Evolutionary conservation across 2,329 filamentous ascomycete genomes (phyloP), one percentile per base, ranked within the genome.

Genomic region (Monascus ruber): DNA sequence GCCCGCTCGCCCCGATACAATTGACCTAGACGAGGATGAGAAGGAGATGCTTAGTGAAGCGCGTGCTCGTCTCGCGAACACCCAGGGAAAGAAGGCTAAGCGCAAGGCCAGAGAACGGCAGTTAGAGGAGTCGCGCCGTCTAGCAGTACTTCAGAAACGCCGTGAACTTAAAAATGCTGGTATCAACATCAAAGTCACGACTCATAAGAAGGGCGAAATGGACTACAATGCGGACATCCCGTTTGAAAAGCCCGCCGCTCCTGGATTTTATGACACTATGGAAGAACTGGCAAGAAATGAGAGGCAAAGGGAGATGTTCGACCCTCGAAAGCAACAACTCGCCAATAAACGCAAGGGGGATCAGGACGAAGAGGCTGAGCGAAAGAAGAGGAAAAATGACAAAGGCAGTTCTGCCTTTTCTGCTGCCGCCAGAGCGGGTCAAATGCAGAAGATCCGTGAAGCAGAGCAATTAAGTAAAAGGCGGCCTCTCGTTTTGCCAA

Each of bases 11-110:
- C 91, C 91, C 31, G 91, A 98, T 62, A 95, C 91, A 5, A 91
- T 98, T 59, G 91, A 98, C 64, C 79, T 98, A 54, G 91, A 98
- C 59, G 91, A 98, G 61, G 91, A 98, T 58, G 91, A 98, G 65
- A 96, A 98, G 70, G 91, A 98, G 65, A 98, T 98, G 91, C 66
- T 98, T 55, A 95, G 88, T 59, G 91, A 98, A 68, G 91, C 91
- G 50, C 85, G 91, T 58, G 91, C 91, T 40, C 86, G 91, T 67
- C 70, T 98, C 47, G 91, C 91, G 47, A 98, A 98, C 56, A 96
- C 91, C 7, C 91, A 96, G 65, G 91, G 91, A 59, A 98, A 98
- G 68, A 98, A 98, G 69, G 91, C 91, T 5, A 98, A 98, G 72
- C 73, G 91, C 50, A 98, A 98, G 72, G 91, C 91, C 28, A 78